A percentile compares a stretch with the other conserved stretches of the same genome.
Evolutionary conservation across 2,329 filamentous ascomycete species (phyloP).

Genomic region (Aspergillus hortae): DNA sequence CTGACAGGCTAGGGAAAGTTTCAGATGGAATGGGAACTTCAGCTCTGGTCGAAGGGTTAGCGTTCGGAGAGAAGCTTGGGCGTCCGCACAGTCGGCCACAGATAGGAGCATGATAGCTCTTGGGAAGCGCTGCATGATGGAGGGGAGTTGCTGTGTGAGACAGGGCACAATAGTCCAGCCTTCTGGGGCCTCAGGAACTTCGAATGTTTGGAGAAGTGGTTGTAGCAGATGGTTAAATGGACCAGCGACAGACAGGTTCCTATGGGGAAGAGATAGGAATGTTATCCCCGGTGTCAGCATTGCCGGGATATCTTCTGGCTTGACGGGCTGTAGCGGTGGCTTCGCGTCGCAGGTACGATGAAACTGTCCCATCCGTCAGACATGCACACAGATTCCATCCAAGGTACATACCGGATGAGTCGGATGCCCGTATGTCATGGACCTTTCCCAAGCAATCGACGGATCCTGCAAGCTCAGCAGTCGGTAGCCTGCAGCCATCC

Average conservation of each 20-base stretch:
- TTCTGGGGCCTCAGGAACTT: slow-evolving; percentile 2
- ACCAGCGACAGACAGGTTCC: slow-evolving; percentile 13
- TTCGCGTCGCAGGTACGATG: slow-evolving; percentile 14
- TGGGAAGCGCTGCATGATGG: slow-evolving; percentile 13
- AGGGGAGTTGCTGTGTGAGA: slow-evolving; percentile 17
- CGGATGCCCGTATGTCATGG: slow-evolving; percentile 17
- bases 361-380: slow-evolving; percentile 5
- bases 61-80: slow-evolving; percentile 21
- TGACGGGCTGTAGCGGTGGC: slow-evolving; percentile 6
- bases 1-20: slow-evolving; percentile 20
- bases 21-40: slow-evolving; percentile 17
- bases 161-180: slow-evolving; percentile 15
- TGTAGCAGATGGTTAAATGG: slow-evolving; percentile 15
- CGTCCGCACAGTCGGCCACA: slow-evolving; percentile 11
- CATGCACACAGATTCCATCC: neutral
- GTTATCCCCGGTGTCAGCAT: slow-evolving; percentile 16
- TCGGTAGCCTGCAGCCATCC: slow-evolving; percentile 1
- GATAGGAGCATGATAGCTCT: slow-evolving; percentile 9
- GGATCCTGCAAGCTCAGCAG: neutral
- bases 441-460: slow-evolving; percentile 12
- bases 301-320: slow-evolving; percentile 10
- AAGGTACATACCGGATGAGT: slow-evolving; percentile 13
- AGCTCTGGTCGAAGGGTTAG: slow-evolving; percentile 16
- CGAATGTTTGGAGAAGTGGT: slow-evolving; percentile 14
- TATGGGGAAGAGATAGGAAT: slow-evolving; percentile 16